These are phyloP conservation scores for Solanum hybrid DNA, from an alignment of 305 asterid genomes.

Conservation along the genomic window DNA sequence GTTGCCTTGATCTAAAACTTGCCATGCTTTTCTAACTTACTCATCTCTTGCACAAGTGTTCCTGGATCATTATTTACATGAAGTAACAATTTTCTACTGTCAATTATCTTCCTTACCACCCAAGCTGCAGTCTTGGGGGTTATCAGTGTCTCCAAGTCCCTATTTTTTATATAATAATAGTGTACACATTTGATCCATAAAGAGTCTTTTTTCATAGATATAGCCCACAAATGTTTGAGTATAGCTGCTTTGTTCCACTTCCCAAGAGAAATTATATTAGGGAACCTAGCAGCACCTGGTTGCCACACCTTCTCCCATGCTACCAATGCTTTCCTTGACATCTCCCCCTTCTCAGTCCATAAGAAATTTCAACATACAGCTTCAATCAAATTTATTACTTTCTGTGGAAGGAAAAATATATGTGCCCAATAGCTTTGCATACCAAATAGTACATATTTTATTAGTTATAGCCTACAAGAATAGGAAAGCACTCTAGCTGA, in stretches of 20 bases:
- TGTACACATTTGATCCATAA: neutral
- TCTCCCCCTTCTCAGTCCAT: neutral
- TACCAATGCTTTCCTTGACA: neutral
- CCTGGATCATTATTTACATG: neutral
- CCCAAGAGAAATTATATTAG: neutral
- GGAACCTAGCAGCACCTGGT: neutral
- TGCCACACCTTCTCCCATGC: neutral
- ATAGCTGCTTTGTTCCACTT: neutral
- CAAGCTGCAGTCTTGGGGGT: neutral
- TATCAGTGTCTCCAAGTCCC: neutral
- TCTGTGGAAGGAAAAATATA: neutral
- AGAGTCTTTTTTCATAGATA: neutral
- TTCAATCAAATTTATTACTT: neutral
- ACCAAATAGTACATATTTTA: too few species aligned
- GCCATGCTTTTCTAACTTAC: neutral
- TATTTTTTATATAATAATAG: too few species aligned
- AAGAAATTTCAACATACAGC: neutral
- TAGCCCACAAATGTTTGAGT: neutral
- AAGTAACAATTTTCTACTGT: neutral
- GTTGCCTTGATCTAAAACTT: neutral
- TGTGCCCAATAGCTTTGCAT: too few species aligned
- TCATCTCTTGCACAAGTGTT: neutral
- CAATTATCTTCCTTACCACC: neutral
- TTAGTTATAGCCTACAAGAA: too few species aligned
- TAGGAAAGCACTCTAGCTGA: too few species aligned